These are phyloP conservation scores for Fusarium sp. DNA, from an alignment of 2,329 filamentous ascomycete genomes.

Conservation along the genomic window DNA sequence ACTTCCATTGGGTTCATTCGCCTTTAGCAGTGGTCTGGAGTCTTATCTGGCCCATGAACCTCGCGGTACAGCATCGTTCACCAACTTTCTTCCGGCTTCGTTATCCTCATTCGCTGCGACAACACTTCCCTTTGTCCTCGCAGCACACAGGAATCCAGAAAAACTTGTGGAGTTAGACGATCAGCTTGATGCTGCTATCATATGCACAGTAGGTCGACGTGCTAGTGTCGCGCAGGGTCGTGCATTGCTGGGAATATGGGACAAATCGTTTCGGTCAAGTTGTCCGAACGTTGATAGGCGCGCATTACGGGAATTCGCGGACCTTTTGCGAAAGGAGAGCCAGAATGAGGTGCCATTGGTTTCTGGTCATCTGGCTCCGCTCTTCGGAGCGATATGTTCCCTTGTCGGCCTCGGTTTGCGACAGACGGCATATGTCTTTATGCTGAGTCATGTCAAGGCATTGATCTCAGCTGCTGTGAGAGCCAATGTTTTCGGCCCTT, in stretches of 20 bases:
- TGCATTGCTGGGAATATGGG: constrained; percentile 80
- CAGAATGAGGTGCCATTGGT: constrained; percentile 55
- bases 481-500: constrained; percentile 82
- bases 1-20: constrained; percentile 85
- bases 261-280: constrained; percentile 69
- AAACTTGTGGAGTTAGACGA: constrained; percentile 73
- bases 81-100: constrained; percentile 75
- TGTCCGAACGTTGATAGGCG: constrained; percentile 45
- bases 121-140: constrained; percentile 78
- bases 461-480: constrained; percentile 80
- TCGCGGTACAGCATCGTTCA: constrained; percentile 60
- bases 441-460: constrained; percentile 81
- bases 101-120: constrained; percentile 77
- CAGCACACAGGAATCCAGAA: constrained; percentile 68
- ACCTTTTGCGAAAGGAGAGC: constrained; percentile 48
- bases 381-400: constrained; percentile 74
- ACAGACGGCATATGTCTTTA: constrained; percentile 78
- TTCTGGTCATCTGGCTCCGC: constrained; percentile 75
- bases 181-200: constrained; percentile 77
- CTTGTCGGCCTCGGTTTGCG: constrained; percentile 69
- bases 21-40: constrained; percentile 84
- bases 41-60: constrained; percentile 79
- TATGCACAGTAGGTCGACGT: constrained; percentile 82
- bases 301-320: constrained; percentile 52
- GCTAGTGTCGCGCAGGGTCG: constrained; percentile 81